Evolutionary conservation across 1,284 basidiomycete species (phyloP), one percentile per base, ranked within the genome.

Genomic region (Schizophyllum amplum): DNA sequence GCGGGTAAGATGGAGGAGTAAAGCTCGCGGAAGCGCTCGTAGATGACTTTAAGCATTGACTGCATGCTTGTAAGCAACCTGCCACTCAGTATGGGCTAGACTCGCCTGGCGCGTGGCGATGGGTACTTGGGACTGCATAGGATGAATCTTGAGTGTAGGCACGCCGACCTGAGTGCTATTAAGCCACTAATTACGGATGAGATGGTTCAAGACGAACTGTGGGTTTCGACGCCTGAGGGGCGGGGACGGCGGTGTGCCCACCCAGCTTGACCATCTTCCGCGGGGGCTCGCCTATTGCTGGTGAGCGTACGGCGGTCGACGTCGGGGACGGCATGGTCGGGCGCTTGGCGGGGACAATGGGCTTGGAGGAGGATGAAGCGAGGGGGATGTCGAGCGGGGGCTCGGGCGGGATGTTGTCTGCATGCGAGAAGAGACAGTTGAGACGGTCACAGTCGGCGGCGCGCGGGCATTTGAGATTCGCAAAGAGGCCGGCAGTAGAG

Each of bases 41-140:
- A 85, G 13, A 91, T 69, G 1, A 73, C 79, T 68, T 86, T 87
- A 61, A 91, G 72, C 84, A 89, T 83, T 1, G 81, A 76, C 86
- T 88, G 67, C 25, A 62, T n/a, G n/a, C n/a, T n/a, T n/a, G 58
- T 51, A 56, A 61, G 48, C 57, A 25, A 56, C 48, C 50, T 57
- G 53, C 62, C 47, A 63, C 66, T n/a, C n/a, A n/a, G 21, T 54
- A 25, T 20, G 15, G 53, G 58, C 46, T 49, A 25, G 21, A 64
- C 71, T 54, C 54, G 83, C 85, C 77, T 92, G 90, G 47, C 90
- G 80, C 49, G 86, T 82, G 2, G 83, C 79, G 50, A 90, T 63
- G 0, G 90, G 72, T 21, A 92, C 82, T 55, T 77, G 76, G 15
- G 85, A 87, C 57, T 77, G 21, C 20, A 50, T 22, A 11, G 48